Base-by-base conservation (phyloP, 2,329 filamentous ascomycete genomes). In the Paraphaeosphaeria sporulosa region DNA sequence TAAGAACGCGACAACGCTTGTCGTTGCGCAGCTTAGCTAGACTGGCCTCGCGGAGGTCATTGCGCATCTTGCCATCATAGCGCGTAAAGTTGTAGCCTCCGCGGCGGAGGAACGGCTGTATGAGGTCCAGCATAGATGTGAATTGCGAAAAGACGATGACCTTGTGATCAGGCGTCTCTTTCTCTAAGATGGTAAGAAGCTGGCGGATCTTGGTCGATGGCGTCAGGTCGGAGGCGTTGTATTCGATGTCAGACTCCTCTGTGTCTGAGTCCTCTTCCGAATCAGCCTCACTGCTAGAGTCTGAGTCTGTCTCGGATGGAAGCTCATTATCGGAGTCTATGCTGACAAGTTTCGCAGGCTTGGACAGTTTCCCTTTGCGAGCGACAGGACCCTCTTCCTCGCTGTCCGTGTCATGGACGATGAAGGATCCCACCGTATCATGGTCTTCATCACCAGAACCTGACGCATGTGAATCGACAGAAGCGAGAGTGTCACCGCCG, bases 131-230 rank as follows among this genome's bases (percentile, higher is more conserved):
- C 95, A 99, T 99, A 0, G 93, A 95, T 0, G 95, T 99, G 80
- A 99, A 99, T 71, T 98, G 93, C 1, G 93, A 97, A 80, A 99
- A 99, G 64, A 99, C 93, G 71, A 99, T 99, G 74, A 97, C 96
- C 76, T 99, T 99, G 84, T 97, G 92, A 61, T 93, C 84, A 1
- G 85, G 82, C 0, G 89, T 89, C 77, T 99, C 95, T 47, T 87
- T 87, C 64, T 89, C 86, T 9, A 99, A 86, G 54, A 99, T 91
- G 62, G 88, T 84, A 72, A 96, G 86, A 21, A 98, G 85, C 69
- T 95, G 89, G 47, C 90, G 89, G 71, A 99, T 96, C 81, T 99
- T 99, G 69, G 95, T 94, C 0, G 95, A 99, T 1, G 88, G 85
- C 27, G 87, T 81, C 12, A 83, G 80, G 25, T 83, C 81, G 30